A percentile compares a stretch with the other conserved stretches of the same genome.
Evolutionary conservation across 78 protist species (phyloP).

Genomic region (Polysphondylium violaceum): DNA sequence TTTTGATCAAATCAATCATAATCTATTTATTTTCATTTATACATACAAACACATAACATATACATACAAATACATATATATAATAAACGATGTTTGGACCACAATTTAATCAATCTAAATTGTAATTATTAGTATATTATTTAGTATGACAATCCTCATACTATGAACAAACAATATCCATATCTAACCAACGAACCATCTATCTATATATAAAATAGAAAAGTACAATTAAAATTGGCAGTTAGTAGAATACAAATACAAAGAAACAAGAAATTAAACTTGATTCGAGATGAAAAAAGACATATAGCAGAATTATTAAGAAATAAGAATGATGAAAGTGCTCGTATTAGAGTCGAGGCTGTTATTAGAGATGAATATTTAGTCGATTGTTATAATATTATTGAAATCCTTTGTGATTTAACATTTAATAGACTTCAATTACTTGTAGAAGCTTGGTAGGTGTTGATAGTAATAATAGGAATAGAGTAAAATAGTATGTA

Average conservation of each 20-base stretch:
- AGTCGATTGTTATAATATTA: constrained; percentile 61
- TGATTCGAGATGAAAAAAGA: constrained; percentile 68
- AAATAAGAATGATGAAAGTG: constrained; percentile 70
- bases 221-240: constrained; percentile 76
- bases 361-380: constrained; percentile 64
- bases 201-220: constrained; percentile 17
- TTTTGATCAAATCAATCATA: no score
- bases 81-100: no score
- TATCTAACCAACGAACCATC: no score
- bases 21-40: no score
- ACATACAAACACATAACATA: no score
- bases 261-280: constrained; percentile 65
- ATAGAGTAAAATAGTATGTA: background rate
- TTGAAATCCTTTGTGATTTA: constrained; percentile 68
- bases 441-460: constrained; percentile 26
- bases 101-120: no score
- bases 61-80: no score
- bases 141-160: no score
- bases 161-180: no score
- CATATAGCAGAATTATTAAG: constrained; percentile 69
- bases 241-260: constrained; percentile 71
- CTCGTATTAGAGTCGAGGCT: constrained; percentile 78
- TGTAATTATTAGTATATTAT: no score
- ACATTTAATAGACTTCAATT: constrained; percentile 45
- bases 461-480: background rate